Conservation (phyloP, 306 rosid genomes). For the Phaseolus lunatus region DNA sequence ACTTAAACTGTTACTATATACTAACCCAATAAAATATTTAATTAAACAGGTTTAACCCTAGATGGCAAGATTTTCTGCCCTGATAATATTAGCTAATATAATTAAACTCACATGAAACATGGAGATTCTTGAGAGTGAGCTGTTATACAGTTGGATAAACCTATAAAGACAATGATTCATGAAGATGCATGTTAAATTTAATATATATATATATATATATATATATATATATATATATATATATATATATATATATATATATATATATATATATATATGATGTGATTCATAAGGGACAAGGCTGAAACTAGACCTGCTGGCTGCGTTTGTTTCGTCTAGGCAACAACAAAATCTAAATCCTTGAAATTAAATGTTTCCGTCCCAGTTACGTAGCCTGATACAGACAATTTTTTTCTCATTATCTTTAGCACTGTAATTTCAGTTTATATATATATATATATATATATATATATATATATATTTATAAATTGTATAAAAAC, state of each 20-base stretch:
- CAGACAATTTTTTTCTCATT: constrained; percentile 45
- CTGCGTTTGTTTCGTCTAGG: constrained; percentile 43
- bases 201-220: constrained; percentile 14
- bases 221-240: background rate
- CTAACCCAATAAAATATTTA: background rate
- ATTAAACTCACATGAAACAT: background rate
- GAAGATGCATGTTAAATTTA: constrained; percentile 5
- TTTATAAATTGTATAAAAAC: too few relatives aligned
- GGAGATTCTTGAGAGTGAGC: background rate
- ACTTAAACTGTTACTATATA: background rate
- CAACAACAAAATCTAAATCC: constrained; percentile 62
- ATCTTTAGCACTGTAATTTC: constrained; percentile 13
- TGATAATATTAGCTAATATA: background rate
- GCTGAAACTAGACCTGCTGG: constrained; percentile 52
- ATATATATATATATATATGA: constrained; percentile 20
- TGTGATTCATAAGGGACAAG: constrained; percentile 52
- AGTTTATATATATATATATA: too few relatives aligned
- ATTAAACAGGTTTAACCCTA: background rate
- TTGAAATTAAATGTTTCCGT: constrained; percentile 52
- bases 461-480: too few relatives aligned
- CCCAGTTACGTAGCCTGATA: constrained; percentile 8
- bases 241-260: constrained; percentile 18
- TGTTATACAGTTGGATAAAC: constrained; percentile 13
- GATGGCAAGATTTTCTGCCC: background rate
- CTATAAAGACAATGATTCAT: background rate